phyloP scores from a whole-genome alignment of 2,329 filamentous ascomycete species.

The Claviceps arundinis region DNA sequence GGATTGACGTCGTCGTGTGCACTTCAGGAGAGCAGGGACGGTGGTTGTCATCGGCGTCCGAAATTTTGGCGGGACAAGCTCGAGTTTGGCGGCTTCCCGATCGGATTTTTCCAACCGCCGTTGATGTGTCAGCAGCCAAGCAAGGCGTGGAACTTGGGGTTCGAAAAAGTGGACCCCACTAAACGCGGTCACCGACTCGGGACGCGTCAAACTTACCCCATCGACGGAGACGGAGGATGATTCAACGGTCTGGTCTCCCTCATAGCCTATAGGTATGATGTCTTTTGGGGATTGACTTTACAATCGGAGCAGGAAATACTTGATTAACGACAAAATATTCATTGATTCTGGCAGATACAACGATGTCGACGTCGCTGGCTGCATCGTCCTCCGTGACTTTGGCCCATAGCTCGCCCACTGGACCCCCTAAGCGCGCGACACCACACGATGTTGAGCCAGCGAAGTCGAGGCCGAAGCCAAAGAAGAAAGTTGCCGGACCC shows the following conservation, averaged over 20 bases:
- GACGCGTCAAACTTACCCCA: constrained; percentile 5
- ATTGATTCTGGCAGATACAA: neutral
- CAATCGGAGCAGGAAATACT: too few relatives aligned
- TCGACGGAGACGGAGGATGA: neutral
- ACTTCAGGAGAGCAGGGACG: constrained; percentile 3
- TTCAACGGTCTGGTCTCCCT: too few relatives aligned
- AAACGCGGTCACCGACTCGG: constrained; percentile 13
- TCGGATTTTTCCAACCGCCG: constrained; percentile 17
- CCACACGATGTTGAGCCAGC: constrained; percentile 21
- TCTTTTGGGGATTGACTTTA: too few relatives aligned
- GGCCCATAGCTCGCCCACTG: constrained; percentile 33
- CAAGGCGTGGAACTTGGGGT: too few relatives aligned
- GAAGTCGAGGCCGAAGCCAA: constrained; percentile 23
- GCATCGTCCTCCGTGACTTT: constrained; percentile 47
- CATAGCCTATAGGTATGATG: too few relatives aligned
- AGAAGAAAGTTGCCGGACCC: constrained; percentile 22
- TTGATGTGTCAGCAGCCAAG: neutral
- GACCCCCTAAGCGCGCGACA: constrained; percentile 21
- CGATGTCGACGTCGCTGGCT: constrained; percentile 34
- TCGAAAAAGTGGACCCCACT: constrained; percentile 11
- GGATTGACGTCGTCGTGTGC: constrained; percentile 2
- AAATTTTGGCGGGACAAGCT: constrained; percentile 17
- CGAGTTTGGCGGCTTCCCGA: constrained; percentile 8
- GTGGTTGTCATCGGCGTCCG: constrained; percentile 8
- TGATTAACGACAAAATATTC: neutral